phyloP scores from a whole-genome alignment of 257 asterid species.

The Dorcoceras hygrometricum region DNA sequence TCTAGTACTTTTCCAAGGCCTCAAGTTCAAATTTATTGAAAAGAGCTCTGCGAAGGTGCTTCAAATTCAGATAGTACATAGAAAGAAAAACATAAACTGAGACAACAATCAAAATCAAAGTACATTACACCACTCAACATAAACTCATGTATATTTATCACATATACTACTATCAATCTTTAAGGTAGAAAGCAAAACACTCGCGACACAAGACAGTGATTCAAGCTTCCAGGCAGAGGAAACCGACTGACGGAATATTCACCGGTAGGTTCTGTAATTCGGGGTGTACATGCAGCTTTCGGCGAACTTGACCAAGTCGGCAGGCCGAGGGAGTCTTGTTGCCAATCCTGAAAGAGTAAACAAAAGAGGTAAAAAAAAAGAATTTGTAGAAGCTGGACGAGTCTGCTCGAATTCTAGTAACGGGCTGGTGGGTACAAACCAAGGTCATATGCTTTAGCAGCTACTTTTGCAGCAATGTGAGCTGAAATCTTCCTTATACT shows the following conservation, averaged over 20 bases:
- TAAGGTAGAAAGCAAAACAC: not conserved
- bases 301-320: constrained; percentile 74
- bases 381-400: not conserved
- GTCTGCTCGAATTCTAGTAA: not conserved
- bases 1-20: no score
- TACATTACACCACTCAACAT: no score
- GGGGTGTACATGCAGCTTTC: constrained; percentile 99
- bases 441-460: constrained; percentile 93
- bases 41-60: no score
- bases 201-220: not conserved
- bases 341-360: constrained; percentile 53
- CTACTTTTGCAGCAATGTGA: constrained; percentile 81
- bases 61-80: not conserved
- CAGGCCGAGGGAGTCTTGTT: constrained; percentile 80
- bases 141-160: no score
- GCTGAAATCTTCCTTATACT: constrained; percentile 88
- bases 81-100: not conserved
- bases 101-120: not conserved
- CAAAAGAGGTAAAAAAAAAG: not conserved
- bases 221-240: not conserved
- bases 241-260: constrained; percentile 13
- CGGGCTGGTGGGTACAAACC: constrained; percentile 38
- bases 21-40: no score
- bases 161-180: not conserved
- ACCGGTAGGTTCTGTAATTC: constrained; percentile 65